Evolutionary conservation across 495 filamentous ascomycete genomes (phyloP).

Genomic region (Pyrenopolyporus hunteri): DNA sequence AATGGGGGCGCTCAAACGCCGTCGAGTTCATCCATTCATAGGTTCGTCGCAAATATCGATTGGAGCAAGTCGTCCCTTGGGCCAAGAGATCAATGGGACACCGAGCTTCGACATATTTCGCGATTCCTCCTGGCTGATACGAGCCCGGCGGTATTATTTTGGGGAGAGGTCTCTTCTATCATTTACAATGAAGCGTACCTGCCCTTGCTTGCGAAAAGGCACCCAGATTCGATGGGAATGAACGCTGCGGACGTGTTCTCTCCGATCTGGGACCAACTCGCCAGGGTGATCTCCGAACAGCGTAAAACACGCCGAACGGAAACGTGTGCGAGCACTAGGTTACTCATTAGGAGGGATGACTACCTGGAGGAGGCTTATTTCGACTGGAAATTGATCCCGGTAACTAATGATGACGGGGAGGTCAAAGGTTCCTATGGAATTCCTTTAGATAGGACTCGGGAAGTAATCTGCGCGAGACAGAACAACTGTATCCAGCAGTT

Average conservation of each 20-base stretch:
- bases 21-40: not conserved
- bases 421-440: slow-evolving; percentile 61
- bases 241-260: slow-evolving; percentile 46
- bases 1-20: not conserved
- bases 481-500: slow-evolving; percentile 64
- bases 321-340: slow-evolving; percentile 48
- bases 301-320: slow-evolving; percentile 29
- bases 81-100: slow-evolving; percentile 3
- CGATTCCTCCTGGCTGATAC: slow-evolving; percentile 38
- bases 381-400: slow-evolving; percentile 65
- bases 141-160: slow-evolving; percentile 44
- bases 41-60: slow-evolving; percentile 8
- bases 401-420: slow-evolving; percentile 55
- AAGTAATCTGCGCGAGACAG: slow-evolving; percentile 60
- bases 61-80: slow-evolving; percentile 20
- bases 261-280: slow-evolving; percentile 44
- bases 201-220: slow-evolving; percentile 46
- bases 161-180: slow-evolving; percentile 51
- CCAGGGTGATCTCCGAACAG: slow-evolving; percentile 38
- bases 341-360: slow-evolving; percentile 56
- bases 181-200: slow-evolving; percentile 56
- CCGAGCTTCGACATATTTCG: slow-evolving; percentile 24
- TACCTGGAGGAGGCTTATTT: slow-evolving; percentile 68
- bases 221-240: slow-evolving; percentile 48
- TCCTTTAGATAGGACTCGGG: slow-evolving; percentile 61